phyloP scores from a whole-genome alignment of 352 stramenopile genomes.

The Phytophthora lateralis region DNA sequence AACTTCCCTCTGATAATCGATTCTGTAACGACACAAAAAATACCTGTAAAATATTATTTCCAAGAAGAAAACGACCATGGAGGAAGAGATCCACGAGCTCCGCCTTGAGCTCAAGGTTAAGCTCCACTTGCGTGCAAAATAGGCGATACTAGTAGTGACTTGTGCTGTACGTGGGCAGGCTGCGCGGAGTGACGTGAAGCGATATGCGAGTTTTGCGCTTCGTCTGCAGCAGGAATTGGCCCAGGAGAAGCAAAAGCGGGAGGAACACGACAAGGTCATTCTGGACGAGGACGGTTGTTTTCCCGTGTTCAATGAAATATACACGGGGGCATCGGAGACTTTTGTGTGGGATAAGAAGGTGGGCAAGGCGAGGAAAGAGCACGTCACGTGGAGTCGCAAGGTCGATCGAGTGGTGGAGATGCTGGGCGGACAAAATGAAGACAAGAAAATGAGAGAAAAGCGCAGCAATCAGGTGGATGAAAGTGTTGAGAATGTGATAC shows the following conservation, averaged over 20 bases:
- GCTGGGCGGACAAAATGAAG: constrained; percentile 8
- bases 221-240: constrained; percentile 40
- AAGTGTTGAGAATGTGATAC: constrained; percentile 3
- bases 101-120: constrained; percentile 37
- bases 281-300: constrained; percentile 6
- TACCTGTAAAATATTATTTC: constrained; percentile 13
- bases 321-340: background rate
- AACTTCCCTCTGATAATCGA: constrained; percentile 17
- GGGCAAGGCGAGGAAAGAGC: constrained; percentile 10
- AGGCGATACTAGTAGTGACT: background rate
- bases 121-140: background rate
- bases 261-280: background rate
- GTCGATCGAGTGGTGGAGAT: constrained; percentile 19
- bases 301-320: constrained; percentile 1
- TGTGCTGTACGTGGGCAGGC: constrained; percentile 10
- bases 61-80: constrained; percentile 16
- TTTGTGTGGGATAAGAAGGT: constrained; percentile 25
- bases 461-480: constrained; percentile 10
- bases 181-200: constrained; percentile 40
- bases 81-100: constrained; percentile 31
- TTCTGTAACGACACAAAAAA: background rate
- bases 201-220: constrained; percentile 38
- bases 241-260: constrained; percentile 28
- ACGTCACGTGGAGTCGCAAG: constrained; percentile 27
- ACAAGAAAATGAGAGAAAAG: constrained; percentile 7